Evolutionary conservation across 148 eudicot genomes (phyloP).

Genomic region (Silene latifolia): DNA sequence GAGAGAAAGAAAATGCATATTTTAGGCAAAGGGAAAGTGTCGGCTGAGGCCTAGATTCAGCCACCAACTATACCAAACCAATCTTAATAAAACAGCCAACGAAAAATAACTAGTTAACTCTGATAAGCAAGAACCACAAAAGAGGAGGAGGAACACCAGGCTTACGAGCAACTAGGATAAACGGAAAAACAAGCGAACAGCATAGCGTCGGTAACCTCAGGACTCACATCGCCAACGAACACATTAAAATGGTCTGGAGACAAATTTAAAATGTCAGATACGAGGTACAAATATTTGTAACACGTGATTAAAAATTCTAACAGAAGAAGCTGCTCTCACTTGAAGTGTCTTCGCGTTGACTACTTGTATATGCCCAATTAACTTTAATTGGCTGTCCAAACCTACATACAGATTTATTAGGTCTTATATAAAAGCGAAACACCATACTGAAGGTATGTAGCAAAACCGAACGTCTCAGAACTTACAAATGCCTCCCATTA

Average conservation of each 20-base stretch:
- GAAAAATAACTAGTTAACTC: neutral
- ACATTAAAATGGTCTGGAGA: slow-evolving; percentile 81
- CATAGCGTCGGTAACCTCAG: slow-evolving; percentile 97
- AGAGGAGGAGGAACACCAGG: slow-evolving; percentile 20
- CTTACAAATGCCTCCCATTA: slow-evolving; percentile 95
- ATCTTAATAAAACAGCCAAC: neutral
- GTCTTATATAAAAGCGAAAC: slow-evolving; percentile 10
- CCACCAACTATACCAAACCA: neutral
- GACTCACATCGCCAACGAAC: slow-evolving; percentile 96
- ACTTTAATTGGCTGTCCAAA: slow-evolving; percentile 99
- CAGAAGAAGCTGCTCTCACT: slow-evolving; percentile 41
- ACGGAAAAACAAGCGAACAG: slow-evolving; percentile 86
- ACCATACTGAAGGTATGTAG: neutral
- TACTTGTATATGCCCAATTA: slow-evolving; percentile 94
- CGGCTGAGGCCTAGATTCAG: neutral
- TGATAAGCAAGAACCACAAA: neutral
- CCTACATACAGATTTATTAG: slow-evolving; percentile 38
- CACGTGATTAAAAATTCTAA: neutral
- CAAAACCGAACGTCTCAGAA: slow-evolving; percentile 2
- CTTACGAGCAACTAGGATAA: slow-evolving; percentile 95
- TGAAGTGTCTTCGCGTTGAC: slow-evolving; percentile 96
- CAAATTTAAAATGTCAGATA: slow-evolving; percentile 12
- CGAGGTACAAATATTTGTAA: neutral
- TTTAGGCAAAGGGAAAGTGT: neutral
- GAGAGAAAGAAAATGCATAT: neutral